A percentile compares a stretch with the other conserved stretches of the same genome.
These are phyloP conservation scores for Breviolum minutum DNA, from an alignment of 73 alveolate species.

Conservation along the genomic window DNA sequence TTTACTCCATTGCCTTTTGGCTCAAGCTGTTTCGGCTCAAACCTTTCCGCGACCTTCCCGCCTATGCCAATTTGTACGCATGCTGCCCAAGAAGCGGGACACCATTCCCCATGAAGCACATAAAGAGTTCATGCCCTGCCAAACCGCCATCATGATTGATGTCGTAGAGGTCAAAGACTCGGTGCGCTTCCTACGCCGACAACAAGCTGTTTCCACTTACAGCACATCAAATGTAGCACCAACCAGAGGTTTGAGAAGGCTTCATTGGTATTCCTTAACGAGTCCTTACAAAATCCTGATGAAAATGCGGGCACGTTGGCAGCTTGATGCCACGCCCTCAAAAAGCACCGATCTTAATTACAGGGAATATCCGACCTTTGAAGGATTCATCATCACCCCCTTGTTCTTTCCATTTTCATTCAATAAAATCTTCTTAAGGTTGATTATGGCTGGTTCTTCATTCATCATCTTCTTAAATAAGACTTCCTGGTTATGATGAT, in stretches of 20 bases:
- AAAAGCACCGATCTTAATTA: too few relatives aligned
- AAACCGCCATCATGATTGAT: background rate
- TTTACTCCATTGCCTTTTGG: too few relatives aligned
- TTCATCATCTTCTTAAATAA: background rate
- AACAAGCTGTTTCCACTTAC: background rate
- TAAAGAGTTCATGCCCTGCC: conserved; percentile 33
- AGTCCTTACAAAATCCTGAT: background rate
- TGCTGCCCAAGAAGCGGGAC: conserved; percentile 1
- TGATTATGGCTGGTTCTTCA: background rate
- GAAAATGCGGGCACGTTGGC: too few relatives aligned
- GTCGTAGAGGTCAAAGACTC: conserved; percentile 19
- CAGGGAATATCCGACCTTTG: too few relatives aligned
- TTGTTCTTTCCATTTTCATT: too few relatives aligned
- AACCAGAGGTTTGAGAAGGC: background rate
- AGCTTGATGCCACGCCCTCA: too few relatives aligned
- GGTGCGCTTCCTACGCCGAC: background rate
- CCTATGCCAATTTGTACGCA: background rate
- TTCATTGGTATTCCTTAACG: background rate
- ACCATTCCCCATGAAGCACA: conserved; percentile 71
- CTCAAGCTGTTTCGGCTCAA: too few relatives aligned
- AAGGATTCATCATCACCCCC: too few relatives aligned
- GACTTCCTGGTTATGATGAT: background rate
- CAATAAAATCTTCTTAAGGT: too few relatives aligned
- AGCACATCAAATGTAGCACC: background rate
- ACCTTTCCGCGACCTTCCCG: too few relatives aligned